A percentile compares a stretch with the other conserved stretches of the same genome.
Evolutionary conservation across 306 rosid genomes (phyloP).

Genomic region (Malus asiatica): DNA sequence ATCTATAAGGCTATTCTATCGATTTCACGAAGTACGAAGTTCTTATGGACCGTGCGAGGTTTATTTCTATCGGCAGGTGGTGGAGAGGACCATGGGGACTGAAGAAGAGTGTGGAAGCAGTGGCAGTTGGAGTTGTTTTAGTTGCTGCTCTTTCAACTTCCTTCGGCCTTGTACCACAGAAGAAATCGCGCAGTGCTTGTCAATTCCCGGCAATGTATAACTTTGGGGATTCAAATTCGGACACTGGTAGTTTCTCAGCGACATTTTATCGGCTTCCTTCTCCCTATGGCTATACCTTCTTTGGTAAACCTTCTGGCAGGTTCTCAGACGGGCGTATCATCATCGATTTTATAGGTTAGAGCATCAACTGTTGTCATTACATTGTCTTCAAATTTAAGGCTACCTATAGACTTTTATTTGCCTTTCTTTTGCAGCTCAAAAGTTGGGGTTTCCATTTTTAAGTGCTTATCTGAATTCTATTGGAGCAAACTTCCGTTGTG

Average conservation of each 20-base stretch:
- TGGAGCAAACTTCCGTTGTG: constrained; percentile 6
- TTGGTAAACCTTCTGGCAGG: constrained; percentile 15
- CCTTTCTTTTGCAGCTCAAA: constrained; percentile 9
- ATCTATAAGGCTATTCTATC: background rate
- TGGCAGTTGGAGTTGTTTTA: constrained; percentile 15
- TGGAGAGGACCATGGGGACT: background rate
- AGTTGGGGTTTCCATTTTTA: constrained; percentile 11
- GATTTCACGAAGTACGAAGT: background rate
- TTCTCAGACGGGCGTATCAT: constrained; percentile 13
- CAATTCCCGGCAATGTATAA: constrained; percentile 22
- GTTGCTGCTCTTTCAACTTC: constrained; percentile 3
- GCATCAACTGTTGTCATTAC: background rate
- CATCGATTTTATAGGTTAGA: constrained; percentile 20
- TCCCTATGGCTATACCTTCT: constrained; percentile 17
- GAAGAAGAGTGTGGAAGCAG: constrained; percentile 1
- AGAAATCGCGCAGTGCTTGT: background rate
- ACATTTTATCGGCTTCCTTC: constrained; percentile 6
- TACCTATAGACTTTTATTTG: background rate
- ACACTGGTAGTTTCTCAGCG: constrained; percentile 16
- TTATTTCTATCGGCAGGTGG: background rate
- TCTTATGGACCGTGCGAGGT: background rate
- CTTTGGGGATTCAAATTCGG: constrained; percentile 30
- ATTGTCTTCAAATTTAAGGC: background rate
- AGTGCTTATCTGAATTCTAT: constrained; percentile 24
- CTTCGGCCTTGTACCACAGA: background rate